Conservation (phyloP, 2,329 filamentous ascomycete species). For the Phialocephala sp. region DNA sequence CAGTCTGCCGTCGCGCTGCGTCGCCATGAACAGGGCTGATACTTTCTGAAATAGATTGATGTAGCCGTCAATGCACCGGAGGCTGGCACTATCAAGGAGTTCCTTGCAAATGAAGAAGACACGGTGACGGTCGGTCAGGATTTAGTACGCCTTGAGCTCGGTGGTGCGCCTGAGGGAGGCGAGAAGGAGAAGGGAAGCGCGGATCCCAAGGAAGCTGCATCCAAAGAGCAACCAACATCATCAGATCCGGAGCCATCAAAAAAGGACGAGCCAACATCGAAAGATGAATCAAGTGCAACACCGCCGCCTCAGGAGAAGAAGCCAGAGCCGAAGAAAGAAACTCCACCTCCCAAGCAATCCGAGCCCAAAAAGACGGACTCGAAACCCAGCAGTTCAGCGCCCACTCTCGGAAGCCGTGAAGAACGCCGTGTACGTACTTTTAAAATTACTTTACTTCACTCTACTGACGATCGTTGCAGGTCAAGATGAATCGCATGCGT, state of each 20-base stretch:
- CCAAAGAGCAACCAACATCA: slow-evolving; percentile 61
- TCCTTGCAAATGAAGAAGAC: slow-evolving; percentile 91
- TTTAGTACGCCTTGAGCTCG: slow-evolving; percentile 83
- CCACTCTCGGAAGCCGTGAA: slow-evolving; percentile 73
- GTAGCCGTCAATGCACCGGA: slow-evolving; percentile 94
- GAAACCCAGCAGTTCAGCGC: slow-evolving; percentile 43
- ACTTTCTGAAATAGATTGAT: slow-evolving; percentile 72
- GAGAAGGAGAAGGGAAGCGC: slow-evolving; percentile 54
- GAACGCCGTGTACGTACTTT: slow-evolving; percentile 77
- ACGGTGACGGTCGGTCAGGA: slow-evolving; percentile 95
- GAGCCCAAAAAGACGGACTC: slow-evolving; percentile 43
- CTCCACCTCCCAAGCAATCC: slow-evolving; percentile 46
- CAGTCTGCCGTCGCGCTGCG: slow-evolving; percentile 35
- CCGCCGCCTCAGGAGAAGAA: slow-evolving; percentile 49
- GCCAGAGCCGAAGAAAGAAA: slow-evolving; percentile 46
- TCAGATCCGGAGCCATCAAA: slow-evolving; percentile 47
- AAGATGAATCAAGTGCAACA: slow-evolving; percentile 48
- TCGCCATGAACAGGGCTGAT: slow-evolving; percentile 20
- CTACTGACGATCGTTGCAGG: slow-evolving; percentile 55
- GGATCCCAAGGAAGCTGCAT: slow-evolving; percentile 64
- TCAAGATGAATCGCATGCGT: slow-evolving; percentile 99
- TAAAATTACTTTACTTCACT: background rate
- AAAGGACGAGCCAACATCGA: slow-evolving; percentile 49
- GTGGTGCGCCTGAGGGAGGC: slow-evolving; percentile 64
- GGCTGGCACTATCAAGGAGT: slow-evolving; percentile 88